Conservation (phyloP, 305 asterid genomes). For the Fraxinus greggii region DNA sequence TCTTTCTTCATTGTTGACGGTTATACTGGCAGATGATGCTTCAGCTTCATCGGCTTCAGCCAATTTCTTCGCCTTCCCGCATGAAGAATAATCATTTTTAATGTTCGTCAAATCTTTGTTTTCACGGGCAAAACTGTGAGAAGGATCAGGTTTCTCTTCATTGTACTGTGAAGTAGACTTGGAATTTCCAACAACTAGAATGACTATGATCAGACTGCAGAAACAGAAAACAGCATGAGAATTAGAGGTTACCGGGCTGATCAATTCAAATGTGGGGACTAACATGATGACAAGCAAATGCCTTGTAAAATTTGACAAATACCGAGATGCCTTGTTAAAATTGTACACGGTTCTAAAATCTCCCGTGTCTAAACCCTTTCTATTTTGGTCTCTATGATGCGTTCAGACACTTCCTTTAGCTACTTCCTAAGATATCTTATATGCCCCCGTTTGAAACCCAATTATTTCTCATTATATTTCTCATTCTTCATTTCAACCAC, state of each 20-base stretch:
- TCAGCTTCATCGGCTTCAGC: neutral
- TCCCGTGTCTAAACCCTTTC: too few relatives aligned
- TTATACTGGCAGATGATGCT: neutral
- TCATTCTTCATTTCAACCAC: too few relatives aligned
- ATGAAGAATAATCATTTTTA: neutral
- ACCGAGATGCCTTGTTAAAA: neutral
- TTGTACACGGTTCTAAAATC: neutral
- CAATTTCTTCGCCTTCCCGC: neutral
- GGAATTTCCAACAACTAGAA: conserved; percentile 46
- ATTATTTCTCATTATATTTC: too few relatives aligned
- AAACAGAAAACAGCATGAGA: conserved; percentile 58
- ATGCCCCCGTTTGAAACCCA: too few relatives aligned
- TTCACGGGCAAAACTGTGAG: conserved; percentile 4
- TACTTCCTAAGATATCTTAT: neutral
- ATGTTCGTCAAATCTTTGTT: neutral
- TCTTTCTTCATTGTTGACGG: conserved; percentile 21
- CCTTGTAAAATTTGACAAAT: neutral
- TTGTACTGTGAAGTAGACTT: conserved; percentile 20
- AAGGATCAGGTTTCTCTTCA: conserved; percentile 5
- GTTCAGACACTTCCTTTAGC: neutral
- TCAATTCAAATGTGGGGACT: conserved; percentile 40
- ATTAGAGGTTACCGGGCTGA: conserved; percentile 49
- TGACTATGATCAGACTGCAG: conserved; percentile 56
- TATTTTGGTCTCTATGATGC: neutral
- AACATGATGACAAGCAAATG: conserved; percentile 28